Evolutionary conservation across 345 rosid genomes (phyloP).

Genomic region (Hevea brasiliensis): DNA sequence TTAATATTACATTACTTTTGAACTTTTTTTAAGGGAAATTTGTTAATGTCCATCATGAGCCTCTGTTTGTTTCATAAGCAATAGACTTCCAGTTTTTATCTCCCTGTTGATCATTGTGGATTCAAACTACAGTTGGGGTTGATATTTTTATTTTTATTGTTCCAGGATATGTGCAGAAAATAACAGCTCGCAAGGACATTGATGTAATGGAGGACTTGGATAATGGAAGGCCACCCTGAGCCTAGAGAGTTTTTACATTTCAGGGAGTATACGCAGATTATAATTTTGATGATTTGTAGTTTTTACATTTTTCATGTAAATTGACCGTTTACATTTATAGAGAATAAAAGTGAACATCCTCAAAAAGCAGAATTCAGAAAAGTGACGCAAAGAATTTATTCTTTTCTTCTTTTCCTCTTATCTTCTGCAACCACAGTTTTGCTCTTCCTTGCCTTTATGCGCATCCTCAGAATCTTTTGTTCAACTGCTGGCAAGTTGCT

Average conservation of each 20-base stretch:
- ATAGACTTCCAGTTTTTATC: not conserved
- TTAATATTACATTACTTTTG: not conserved
- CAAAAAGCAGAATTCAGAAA: not conserved
- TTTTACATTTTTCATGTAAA: conserved; percentile 16
- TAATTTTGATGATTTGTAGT: conserved; percentile 15
- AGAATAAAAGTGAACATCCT: conserved; percentile 16
- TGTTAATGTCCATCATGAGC: not conserved
- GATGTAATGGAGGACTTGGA: conserved; percentile 85
- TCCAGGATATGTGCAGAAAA: conserved; percentile 91
- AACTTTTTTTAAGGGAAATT: not conserved
- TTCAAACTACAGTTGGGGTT: not conserved
- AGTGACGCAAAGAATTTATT: conserved; percentile 26
- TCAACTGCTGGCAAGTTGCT: conserved; percentile 7
- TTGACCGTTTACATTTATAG: conserved; percentile 5
- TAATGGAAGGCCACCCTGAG: conserved; percentile 58
- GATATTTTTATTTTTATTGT: not conserved
- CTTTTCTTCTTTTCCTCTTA: conserved; percentile 15
- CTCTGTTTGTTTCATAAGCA: not conserved
- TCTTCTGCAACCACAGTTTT: conserved; percentile 11
- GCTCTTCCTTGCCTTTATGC: conserved; percentile 1
- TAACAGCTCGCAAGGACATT: conserved; percentile 82
- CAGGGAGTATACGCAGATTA: conserved; percentile 15
- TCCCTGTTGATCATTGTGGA: not conserved
- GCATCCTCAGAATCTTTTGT: conserved; percentile 24
- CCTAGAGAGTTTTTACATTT: not conserved